Base-by-base conservation (phyloP, 768 basidiomycete genomes). In the Kwoniella sp. region DNA sequence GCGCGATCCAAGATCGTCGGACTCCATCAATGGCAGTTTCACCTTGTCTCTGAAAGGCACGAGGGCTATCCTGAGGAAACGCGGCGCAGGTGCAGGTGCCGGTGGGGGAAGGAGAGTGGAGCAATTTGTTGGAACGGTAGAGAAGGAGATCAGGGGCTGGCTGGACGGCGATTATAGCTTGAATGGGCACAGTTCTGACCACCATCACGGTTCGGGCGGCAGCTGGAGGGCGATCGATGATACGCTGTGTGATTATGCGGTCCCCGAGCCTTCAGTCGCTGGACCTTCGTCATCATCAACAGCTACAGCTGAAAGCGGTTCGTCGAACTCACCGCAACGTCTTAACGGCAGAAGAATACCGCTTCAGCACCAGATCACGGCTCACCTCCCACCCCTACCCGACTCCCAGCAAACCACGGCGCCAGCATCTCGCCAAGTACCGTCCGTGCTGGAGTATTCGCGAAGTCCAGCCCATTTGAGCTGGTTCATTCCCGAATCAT, bases 381-480 rank as follows among this genome's bases (percentile, higher is more conserved):
- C 34, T 13, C 56, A 70, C 41, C 68, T 72, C 3, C 34, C 68
- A n/a, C 68, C 68, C 13, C 25, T 52, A 4, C 26, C 55, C 31
- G 41, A 22, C 1, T 22, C 34, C 7, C 29, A 38, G 23, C 15
- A 30, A 1, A 41, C 25, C 38, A 13, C 34, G 34, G 34, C 34
- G 34, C 5, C 5, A 13, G 5, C 34, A 34, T 3, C 41, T 20
- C 41, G 41, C 41, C n/a, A 50, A 41, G 7, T 71, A 2, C 70
- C 74, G 1, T 68, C 76, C 23, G 69, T 81, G 20, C 30, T 79
- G 47, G 78, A 79, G 51, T 53, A 76, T 12, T 74, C 76, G 23
- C 48, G 76, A 47, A 69, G 72, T n/a, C 75, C 76, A 5, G 76
- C 69, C n/a, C 79, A 81, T 72, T 47, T 79, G 7, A 72, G 75